Evolutionary conservation across 345 rosid genomes (phyloP).

Genomic region (Ricinus communis): DNA sequence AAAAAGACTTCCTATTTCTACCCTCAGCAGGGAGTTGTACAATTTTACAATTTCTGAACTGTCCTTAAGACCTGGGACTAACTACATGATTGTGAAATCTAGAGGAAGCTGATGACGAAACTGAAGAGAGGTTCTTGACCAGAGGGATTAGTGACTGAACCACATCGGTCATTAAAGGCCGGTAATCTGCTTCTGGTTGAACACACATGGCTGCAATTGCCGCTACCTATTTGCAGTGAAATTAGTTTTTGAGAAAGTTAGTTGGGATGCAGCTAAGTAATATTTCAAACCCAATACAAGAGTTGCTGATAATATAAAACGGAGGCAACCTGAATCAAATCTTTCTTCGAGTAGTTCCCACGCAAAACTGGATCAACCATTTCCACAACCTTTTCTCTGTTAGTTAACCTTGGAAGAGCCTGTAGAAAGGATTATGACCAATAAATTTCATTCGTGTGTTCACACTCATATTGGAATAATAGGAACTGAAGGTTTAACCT

Average conservation of each 20-base stretch:
- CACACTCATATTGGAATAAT: background rate
- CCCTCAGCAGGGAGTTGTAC: background rate
- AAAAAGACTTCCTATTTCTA: background rate
- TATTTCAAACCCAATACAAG: background rate
- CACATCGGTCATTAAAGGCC: conserved; percentile 94
- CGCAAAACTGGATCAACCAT: conserved; percentile 81
- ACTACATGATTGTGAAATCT: conserved; percentile 35
- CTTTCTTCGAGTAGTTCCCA: conserved; percentile 71
- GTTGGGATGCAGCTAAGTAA: background rate
- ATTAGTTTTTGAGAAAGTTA: background rate
- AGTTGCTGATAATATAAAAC: background rate
- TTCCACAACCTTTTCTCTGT: conserved; percentile 60
- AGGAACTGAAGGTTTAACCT: background rate
- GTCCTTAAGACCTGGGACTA: conserved; percentile 30
- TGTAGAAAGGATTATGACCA: conserved; percentile 13
- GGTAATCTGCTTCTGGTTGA: conserved; percentile 83
- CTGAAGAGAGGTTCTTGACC: conserved; percentile 49
- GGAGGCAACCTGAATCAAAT: conserved; percentile 64
- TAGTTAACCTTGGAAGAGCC: conserved; percentile 88
- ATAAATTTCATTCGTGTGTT: background rate
- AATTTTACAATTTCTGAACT: background rate
- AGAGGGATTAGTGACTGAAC: conserved; percentile 86
- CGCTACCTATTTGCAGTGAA: conserved; percentile 49
- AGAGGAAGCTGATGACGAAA: conserved; percentile 39
- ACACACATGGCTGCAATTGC: conserved; percentile 94